A percentile compares a stretch with the other conserved stretches of the same genome.
phyloP scores from a whole-genome alignment of 2,329 filamentous ascomycete species.

The Penicillium sp. region DNA sequence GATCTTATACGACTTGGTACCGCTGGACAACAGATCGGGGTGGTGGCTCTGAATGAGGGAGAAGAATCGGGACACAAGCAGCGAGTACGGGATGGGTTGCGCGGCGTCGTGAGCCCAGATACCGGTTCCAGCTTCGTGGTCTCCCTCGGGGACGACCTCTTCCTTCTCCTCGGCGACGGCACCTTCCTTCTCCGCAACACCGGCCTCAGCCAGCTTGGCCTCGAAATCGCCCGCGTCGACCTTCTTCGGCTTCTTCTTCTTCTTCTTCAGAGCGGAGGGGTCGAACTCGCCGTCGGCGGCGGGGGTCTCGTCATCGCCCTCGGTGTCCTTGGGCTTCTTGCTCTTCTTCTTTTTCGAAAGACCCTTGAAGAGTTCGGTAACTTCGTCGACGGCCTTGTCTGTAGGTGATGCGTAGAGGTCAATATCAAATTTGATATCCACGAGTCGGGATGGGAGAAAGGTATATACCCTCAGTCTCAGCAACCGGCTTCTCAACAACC shows the following conservation, averaged over 20 bases:
- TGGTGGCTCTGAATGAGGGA: slow-evolving; percentile 88
- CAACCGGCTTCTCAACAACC: slow-evolving; percentile 67
- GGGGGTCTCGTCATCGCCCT: slow-evolving; percentile 44
- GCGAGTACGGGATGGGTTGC: slow-evolving; percentile 69
- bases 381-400: slow-evolving; percentile 55
- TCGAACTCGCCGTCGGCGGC: slow-evolving; percentile 56
- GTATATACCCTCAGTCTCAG: slow-evolving; percentile 63
- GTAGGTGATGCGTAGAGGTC: no score
- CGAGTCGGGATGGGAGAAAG: no score
- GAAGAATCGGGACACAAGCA: slow-evolving; percentile 88
- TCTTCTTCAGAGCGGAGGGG: slow-evolving; percentile 66
- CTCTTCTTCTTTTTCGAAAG: slow-evolving; percentile 68
- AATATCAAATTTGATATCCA: no score
- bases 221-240: slow-evolving; percentile 56
- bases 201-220: slow-evolving; percentile 56
- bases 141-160: slow-evolving; percentile 54
- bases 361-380: slow-evolving; percentile 59
- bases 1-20: slow-evolving; percentile 95
- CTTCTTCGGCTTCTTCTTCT: slow-evolving; percentile 60
- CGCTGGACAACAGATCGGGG: slow-evolving; percentile 82
- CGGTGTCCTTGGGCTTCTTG: slow-evolving; percentile 48
- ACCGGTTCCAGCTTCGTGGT: slow-evolving; percentile 78
- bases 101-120: slow-evolving; percentile 79
- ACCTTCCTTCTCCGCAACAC: slow-evolving; percentile 52
- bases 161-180: slow-evolving; percentile 49